phyloP scores from a whole-genome alignment of 371 early-diverging fungal species.

The Apophysomyces ossiformis region DNA sequence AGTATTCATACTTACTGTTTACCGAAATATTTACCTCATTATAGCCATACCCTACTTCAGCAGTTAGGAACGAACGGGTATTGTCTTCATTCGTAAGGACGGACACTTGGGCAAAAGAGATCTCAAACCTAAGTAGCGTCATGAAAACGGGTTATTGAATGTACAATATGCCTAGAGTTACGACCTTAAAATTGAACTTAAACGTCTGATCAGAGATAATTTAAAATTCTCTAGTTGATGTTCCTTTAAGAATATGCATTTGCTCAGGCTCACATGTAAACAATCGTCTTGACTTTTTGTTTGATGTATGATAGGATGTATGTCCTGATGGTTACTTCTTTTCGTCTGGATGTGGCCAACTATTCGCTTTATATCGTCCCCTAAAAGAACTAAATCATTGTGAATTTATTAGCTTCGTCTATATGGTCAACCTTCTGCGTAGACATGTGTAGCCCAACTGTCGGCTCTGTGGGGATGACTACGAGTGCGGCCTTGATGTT shows the following conservation, averaged over 20 bases:
- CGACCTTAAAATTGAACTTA: constrained; percentile 11
- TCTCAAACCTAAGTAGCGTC: constrained; percentile 14
- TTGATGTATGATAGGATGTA: background rate
- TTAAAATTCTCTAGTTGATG: constrained; percentile 39
- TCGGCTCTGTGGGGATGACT: constrained; percentile 32
- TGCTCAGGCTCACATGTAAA: constrained; percentile 44
- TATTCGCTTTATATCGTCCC: constrained; percentile 15
- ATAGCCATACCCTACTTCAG: constrained; percentile 51
- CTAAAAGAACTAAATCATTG: constrained; percentile 9
- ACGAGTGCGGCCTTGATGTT: constrained; percentile 35
- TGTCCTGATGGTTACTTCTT: background rate
- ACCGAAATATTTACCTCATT: constrained; percentile 34
- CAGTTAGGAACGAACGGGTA: constrained; percentile 47
- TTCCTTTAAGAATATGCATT: constrained; percentile 39
- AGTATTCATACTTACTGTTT: background rate
- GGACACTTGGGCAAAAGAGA: constrained; percentile 45
- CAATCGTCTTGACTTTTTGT: constrained; percentile 13
- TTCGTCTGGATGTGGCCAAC: constrained; percentile 7
- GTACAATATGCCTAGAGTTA: background rate
- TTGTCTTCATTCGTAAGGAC: constrained; percentile 45
- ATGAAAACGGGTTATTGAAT: no score
- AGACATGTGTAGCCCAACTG: constrained; percentile 52
- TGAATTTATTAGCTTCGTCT: background rate
- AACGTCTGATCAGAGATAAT: constrained; percentile 3
- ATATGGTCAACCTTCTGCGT: constrained; percentile 37